A percentile compares a stretch with the other conserved stretches of the same genome.
These are phyloP conservation scores for Rostrohypoxylon terebratum DNA, from an alignment of 495 filamentous ascomycete genomes.

Conservation along the genomic window DNA sequence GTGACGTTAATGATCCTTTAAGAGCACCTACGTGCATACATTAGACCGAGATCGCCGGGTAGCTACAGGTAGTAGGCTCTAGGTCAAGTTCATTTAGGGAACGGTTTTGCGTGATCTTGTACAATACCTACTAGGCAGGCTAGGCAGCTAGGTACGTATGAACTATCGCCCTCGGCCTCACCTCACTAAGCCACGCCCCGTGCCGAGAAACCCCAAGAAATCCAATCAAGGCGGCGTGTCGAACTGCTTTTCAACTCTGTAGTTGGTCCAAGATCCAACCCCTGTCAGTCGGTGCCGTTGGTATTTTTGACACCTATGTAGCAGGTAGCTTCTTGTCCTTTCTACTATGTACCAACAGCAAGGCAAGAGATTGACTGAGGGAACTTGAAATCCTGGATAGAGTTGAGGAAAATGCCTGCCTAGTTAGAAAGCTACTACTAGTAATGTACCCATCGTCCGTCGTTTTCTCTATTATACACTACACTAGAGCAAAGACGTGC, in stretches of 20 bases:
- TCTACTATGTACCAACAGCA: conserved; percentile 35
- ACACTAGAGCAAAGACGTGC: conserved; percentile 33
- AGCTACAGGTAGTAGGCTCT: neutral
- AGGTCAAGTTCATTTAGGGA: conserved; percentile 2
- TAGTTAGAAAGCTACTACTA: neutral
- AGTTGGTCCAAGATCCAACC: conserved; percentile 11
- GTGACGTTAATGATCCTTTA: conserved; percentile 8
- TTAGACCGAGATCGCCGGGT: conserved; percentile 36
- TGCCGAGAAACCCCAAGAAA: neutral
- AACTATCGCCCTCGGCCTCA: neutral
- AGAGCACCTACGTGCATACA: conserved; percentile 35
- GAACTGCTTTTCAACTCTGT: conserved; percentile 5
- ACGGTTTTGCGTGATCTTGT: conserved; percentile 20
- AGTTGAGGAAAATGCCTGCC: neutral
- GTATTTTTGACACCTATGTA: neutral
- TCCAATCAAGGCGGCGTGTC: neutral
- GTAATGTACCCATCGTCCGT: neutral
- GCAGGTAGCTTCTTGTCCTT: neutral
- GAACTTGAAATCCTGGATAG: conserved; percentile 1
- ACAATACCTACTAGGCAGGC: too few species aligned
- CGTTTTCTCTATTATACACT: conserved; percentile 16
- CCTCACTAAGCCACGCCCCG: neutral
- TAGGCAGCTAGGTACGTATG: too few species aligned
- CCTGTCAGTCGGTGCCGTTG: conserved; percentile 20
- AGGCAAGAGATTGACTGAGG: conserved; percentile 17